Base-by-base conservation (phyloP, 345 rosid genomes). In the Mercurialis annua region DNA sequence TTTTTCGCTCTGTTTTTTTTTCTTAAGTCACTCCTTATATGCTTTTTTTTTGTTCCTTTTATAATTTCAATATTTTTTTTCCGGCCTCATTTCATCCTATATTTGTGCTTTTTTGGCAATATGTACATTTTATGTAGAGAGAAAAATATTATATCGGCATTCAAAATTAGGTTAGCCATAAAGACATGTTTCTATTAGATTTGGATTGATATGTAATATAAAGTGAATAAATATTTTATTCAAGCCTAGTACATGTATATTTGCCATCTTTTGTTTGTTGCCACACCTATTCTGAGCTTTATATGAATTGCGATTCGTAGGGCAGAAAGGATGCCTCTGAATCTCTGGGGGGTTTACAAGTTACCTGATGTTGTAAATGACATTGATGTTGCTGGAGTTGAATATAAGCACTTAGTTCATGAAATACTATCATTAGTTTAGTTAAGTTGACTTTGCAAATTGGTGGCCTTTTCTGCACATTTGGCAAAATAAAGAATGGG, bases 71-170 rank as follows among this genome's bases (percentile, higher is more conserved):
- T 55, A 70, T 76, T 59, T 36, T 61, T 46, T 40, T 33, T 67
- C 53, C 53, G 52, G 47, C 58, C 20, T 47, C 47, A 58, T 48
- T 71, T 59, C 72, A 47, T 56, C 50, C 56, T 70, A 43, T 73
- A 34, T 62, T 60, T 73, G 63, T 75, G 64, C 49, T 76, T 73
- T 69, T 70, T 80, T 72, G 80, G 73, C 70, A 75, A 65, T 74
- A 42, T 83, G 87, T 86, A 84, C 70, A 83, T 77, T 75, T 79
- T 64, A 71, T 82, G 81, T 82, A 82, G 80, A 82, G 81, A 61
- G 66, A 76, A 43, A 23, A 1, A n/a, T n/a, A n/a, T n/a, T n/a
- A n/a, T n/a, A n/a, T n/a, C n/a, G n/a, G n/a, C n/a, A n/a, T n/a
- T n/a, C n/a, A n/a, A 60, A 31, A 69, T 30, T 44, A 17, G 48